Base-by-base conservation (phyloP, 331 rosid genomes). In the Rhamnella rubrinervis region DNA sequence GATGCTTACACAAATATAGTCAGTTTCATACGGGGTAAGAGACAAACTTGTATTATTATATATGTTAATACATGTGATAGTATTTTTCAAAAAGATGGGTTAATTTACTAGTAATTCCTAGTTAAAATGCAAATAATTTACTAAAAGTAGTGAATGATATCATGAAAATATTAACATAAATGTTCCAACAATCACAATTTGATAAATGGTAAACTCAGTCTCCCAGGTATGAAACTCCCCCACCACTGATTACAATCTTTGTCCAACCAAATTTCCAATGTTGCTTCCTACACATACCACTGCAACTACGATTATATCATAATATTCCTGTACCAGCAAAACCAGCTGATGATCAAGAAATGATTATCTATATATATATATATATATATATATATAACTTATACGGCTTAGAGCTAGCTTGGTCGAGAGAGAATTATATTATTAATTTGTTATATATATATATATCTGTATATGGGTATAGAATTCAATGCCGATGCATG, bases 11-110 rank as follows among this genome's bases (percentile, higher is more conserved):
- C 20, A 47, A 65, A 67, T 53, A 56, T 5, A 19, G n/a, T n/a
- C 37, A 78, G 80, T 77, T 83, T 75, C 84, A 1, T 8, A 4
- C 68, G 19, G 53, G 78, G 74, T 59, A 80, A 17, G 73, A 71
- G 86, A 78, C 82, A 80, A 69, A 4, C n/a, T 23, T 51, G 19
- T 50, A 50, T 39, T 4, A 8, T 39, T 4, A 39, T 4, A 39
- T 39, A 4, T 5, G 8, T 39, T 39, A 39, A 8, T 39, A 4
- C 8, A 39, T 23, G 23, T 23, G 23, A 23, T 23, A 1, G 0
- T 23, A 23, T 23, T 23, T 23, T 23, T 23, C 23, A 23, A 23
- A 23, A 23, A 23, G 0, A 23, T 23, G 23, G 23, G 23, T 23
- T 23, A 23, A 23, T 23, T 23, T 0, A 23, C 23, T 23, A 23